Evolutionary conservation across 2,329 filamentous ascomycete species (phyloP), one percentile per base, ranked within the genome.

Genomic region (Hansfordia pulvinata): DNA sequence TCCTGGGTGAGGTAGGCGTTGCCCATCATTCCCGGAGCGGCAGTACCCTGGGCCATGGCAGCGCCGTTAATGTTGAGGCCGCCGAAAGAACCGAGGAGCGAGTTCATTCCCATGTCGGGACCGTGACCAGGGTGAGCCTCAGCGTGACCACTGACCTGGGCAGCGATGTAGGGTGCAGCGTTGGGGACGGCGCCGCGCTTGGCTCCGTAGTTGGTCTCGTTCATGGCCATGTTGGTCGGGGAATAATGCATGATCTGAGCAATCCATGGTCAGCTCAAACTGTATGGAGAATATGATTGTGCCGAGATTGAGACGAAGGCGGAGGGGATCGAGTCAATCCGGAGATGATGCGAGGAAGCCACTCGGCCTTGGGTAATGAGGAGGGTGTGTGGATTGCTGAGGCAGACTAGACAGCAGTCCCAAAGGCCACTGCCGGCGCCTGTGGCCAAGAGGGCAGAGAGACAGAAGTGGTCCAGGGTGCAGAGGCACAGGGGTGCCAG

Each of bases 11-110:
- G 33, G 15, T 43, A 41, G 35, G 48, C 47, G 28, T 45, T 42
- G 20, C 34, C 41, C 28, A 43, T 35, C 33, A 46, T 41, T 6
- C 45, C 35, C 23, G 44, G 42, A 26, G 53, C 34, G 28, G 42
- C 32, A 19, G 40, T 4, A 17, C 14, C 23, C 13, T 24, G 23
- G 10, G 14, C 23, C 16, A 16, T 7, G 6, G 15, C 33, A 21
- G 40, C 25, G 30, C 41, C 39, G 31, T 49, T 41, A 31, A 58
- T 45, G 26, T 42, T 50, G 23, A 51, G 43, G 24, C 43, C 42
- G 21, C 46, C 39, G 25, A 58, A 39, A 29, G 46, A 43, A 25
- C 38, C 39, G 16, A 45, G 30, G 22, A 50, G 27, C 19, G 41
- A 32, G 18, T 35, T 40, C 36, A 50, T 45, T 14, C 38, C 37